Base-by-base conservation (phyloP, 208 protist species). In the Leishmania gerbilli region DNA sequence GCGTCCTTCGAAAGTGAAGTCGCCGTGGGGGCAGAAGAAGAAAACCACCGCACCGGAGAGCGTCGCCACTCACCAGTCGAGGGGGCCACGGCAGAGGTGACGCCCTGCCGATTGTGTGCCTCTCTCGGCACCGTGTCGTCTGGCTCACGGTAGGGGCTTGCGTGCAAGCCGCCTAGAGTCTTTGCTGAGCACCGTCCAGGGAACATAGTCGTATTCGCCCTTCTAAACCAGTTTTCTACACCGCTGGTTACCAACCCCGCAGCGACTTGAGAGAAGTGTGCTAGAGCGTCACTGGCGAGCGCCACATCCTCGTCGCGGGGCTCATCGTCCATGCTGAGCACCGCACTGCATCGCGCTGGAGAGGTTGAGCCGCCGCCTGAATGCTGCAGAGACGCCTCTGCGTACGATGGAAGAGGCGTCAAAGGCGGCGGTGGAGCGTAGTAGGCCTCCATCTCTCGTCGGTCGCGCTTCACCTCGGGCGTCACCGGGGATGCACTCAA, bases 81-180 rank as follows among this genome's bases (percentile, higher is more conserved):
- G 27, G 60, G 11, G 9, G 76, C 37, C 58, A 27, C 53, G 0
- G 37, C 42, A 40, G 60, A 56, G n/a, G 24, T 7, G 13, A 42
- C 34, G 19, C 97, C 91, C 15, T 92, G 82, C 94, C 90, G 81
- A 90, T n/a, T 21, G 17, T 24, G 45, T 27, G 45, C n/a, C 49
- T 62, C 71, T 6, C 71, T 76, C 6, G 27, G 31, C 71, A 40
- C 31, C 17, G 17, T 62, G 51, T 45, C 24, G 19, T 62, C 71
- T 13, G 92, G 60, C 81, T 68, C 75, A 90, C 84, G 78, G 96
- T 93, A 47, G 7, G 51, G 71, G 42, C 7, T n/a, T 19, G 15
- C 11, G 9, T 37, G 6, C 0, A 13, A 1, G 15, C 2, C 71
- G 9, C 11, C 15, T 31, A 34, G 9, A 24, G 45, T 15, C 37